phyloP scores from a whole-genome alignment of 306 rosid species.

The Trifolium dubium region DNA sequence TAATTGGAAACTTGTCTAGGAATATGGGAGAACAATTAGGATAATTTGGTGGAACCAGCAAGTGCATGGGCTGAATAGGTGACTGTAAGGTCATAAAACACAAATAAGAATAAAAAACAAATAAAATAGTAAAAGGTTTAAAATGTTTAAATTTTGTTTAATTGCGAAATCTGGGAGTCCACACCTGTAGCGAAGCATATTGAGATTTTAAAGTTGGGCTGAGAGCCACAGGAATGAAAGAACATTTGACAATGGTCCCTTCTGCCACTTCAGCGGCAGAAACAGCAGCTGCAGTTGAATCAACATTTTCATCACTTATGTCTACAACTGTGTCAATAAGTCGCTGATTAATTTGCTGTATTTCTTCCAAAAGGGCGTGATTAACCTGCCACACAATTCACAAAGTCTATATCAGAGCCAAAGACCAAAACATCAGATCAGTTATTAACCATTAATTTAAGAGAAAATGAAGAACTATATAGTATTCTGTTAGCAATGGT shows the following conservation, averaged over 20 bases:
- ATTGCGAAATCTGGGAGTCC: conserved; percentile 38
- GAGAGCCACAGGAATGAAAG: conserved; percentile 86
- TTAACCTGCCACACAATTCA: conserved; percentile 65
- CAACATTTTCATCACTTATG: conserved; percentile 74
- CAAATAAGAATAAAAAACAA: conserved; percentile 34
- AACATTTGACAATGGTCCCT: conserved; percentile 88
- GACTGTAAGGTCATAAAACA: conserved; percentile 63
- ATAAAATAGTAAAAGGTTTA: background rate
- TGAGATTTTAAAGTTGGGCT: conserved; percentile 82
- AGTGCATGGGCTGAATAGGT: conserved; percentile 84
- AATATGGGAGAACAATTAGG: conserved; percentile 86
- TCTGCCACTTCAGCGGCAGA: conserved; percentile 66
- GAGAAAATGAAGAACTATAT: background rate
- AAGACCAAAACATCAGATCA: conserved; percentile 21
- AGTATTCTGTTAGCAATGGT: background rate
- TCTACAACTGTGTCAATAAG: conserved; percentile 90
- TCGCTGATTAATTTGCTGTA: conserved; percentile 73
- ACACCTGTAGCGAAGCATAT: conserved; percentile 80
- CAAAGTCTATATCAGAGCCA: conserved; percentile 39
- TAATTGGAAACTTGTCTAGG: conserved; percentile 82
- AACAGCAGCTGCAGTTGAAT: conserved; percentile 67
- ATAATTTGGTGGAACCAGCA: conserved; percentile 89
- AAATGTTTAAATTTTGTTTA: background rate
- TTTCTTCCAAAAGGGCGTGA: conserved; percentile 87
- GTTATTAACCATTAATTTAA: conserved; percentile 1